Percentiles rank a stretch among this genome's conserved stretches.
These are phyloP conservation scores for Pythium rhizo-oryzae DNA, from an alignment of 352 stramenopile species.

Conservation along the genomic window DNA sequence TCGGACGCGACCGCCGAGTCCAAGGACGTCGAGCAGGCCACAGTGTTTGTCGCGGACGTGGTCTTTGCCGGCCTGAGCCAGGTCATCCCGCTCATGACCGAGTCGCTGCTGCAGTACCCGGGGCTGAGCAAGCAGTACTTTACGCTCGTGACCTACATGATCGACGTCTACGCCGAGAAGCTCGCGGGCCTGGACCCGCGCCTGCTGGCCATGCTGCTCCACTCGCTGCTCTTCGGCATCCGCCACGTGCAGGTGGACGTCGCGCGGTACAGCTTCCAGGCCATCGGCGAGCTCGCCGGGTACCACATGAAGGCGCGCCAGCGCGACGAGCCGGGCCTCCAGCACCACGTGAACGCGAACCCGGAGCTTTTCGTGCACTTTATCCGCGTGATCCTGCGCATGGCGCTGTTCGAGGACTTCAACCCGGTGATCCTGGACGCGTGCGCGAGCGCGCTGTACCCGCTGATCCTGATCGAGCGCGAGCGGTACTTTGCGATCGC, in stretches of 20 bases:
- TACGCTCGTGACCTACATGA: slow-evolving; percentile 85
- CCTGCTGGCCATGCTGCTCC: slow-evolving; percentile 77
- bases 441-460: slow-evolving; percentile 70
- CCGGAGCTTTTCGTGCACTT: slow-evolving; percentile 74
- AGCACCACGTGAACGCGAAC: slow-evolving; percentile 46
- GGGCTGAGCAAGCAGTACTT: slow-evolving; percentile 90
- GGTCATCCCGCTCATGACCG: slow-evolving; percentile 91
- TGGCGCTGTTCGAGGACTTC: slow-evolving; percentile 83
- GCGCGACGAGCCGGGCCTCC: slow-evolving; percentile 48
- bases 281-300: slow-evolving; percentile 68
- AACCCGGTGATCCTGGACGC: slow-evolving; percentile 73
- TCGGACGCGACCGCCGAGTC: slow-evolving; percentile 69
- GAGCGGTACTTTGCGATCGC: slow-evolving; percentile 68
- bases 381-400: slow-evolving; percentile 76
- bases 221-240: slow-evolving; percentile 76
- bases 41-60: slow-evolving; percentile 79
- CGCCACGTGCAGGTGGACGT: slow-evolving; percentile 78
- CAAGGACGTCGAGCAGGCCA: slow-evolving; percentile 56
- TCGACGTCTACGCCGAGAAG: slow-evolving; percentile 87
- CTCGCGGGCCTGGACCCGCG: slow-evolving; percentile 56
- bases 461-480: slow-evolving; percentile 81
- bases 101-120: slow-evolving; percentile 85
- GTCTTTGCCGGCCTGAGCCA: slow-evolving; percentile 88
- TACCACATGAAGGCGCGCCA: slow-evolving; percentile 72
- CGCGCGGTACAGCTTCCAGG: slow-evolving; percentile 82